Conservation (phyloP, 2,329 filamentous ascomycete species). For the Cytospora paraplurivora region DNA sequence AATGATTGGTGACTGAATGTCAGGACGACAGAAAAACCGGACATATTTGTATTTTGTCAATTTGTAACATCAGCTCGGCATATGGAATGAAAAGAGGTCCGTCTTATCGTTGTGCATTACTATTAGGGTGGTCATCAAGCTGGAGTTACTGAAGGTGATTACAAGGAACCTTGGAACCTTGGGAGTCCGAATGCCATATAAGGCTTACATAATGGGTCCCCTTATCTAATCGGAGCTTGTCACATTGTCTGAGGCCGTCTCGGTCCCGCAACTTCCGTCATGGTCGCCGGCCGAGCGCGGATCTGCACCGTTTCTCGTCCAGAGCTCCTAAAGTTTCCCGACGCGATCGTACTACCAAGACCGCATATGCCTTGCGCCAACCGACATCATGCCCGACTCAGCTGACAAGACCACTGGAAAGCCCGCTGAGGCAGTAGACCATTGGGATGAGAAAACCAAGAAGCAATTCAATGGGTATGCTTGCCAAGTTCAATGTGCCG, state of each 20-base stretch:
- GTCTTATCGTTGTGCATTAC: neutral
- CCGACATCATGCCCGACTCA: constrained; percentile 23
- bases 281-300: constrained; percentile 2
- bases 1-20: neutral
- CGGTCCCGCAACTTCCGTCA: constrained; percentile 11
- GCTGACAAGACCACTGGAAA: constrained; percentile 15
- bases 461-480: constrained; percentile 65
- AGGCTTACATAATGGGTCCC: constrained; percentile 21
- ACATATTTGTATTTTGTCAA: neutral
- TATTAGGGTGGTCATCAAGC: neutral
- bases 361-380: constrained; percentile 20
- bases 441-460: constrained; percentile 62
- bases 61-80: neutral
- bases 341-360: neutral
- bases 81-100: neutral
- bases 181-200: neutral
- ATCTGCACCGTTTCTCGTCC: neutral
- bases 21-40: neutral
- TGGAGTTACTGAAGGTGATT: neutral
- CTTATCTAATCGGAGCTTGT: constrained; percentile 20
- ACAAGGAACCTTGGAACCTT: no score
- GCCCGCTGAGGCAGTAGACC: constrained; percentile 35
- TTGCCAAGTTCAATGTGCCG: constrained; percentile 11
- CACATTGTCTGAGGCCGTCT: neutral
- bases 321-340: no score